Percentiles rank a stretch among this genome's conserved stretches.
These are phyloP conservation scores for Rhizopogon roseolus DNA, from an alignment of 768 basidiomycete species.

Conservation along the genomic window DNA sequence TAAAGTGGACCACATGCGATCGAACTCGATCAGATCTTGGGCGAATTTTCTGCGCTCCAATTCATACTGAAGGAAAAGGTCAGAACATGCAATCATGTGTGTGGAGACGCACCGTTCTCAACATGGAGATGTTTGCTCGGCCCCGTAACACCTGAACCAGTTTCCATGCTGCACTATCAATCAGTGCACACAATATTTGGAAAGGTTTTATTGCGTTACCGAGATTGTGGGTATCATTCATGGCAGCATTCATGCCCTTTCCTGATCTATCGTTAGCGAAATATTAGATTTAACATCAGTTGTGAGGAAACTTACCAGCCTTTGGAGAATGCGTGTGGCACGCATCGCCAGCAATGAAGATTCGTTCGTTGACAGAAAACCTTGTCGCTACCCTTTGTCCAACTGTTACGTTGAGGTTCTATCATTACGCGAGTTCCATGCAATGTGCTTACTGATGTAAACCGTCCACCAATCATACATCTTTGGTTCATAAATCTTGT, in stretches of 20 bases:
- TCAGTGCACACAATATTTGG: background rate
- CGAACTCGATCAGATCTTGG: constrained; percentile 68
- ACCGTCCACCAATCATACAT: constrained; percentile 68
- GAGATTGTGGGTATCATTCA: constrained; percentile 72
- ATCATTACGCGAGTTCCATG: background rate
- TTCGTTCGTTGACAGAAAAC: constrained; percentile 55
- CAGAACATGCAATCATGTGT: background rate
- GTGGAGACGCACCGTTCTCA: constrained; percentile 31
- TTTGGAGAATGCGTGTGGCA: constrained; percentile 68
- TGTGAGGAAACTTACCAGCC: constrained; percentile 36
- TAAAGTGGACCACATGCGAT: constrained; percentile 55
- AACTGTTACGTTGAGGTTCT: constrained; percentile 32
- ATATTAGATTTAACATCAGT: background rate
- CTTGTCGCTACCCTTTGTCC: constrained; percentile 69
- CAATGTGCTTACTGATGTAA: constrained; percentile 48
- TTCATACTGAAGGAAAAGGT: constrained; percentile 48
- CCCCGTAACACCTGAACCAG: constrained; percentile 39
- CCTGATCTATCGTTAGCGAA: constrained; percentile 28
- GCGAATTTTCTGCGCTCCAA: constrained; percentile 63
- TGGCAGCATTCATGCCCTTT: constrained; percentile 75
- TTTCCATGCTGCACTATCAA: constrained; percentile 37
- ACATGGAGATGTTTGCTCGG: constrained; percentile 30
- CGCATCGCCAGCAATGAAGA: constrained; percentile 76
- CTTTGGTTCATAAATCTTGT: constrained; percentile 40
- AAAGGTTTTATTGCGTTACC: constrained; percentile 23